Percentiles rank a stretch among this genome's conserved stretches.
Conservation (phyloP, 2,329 filamentous ascomycete genomes). For the Aspergillus ibericus region DNA sequence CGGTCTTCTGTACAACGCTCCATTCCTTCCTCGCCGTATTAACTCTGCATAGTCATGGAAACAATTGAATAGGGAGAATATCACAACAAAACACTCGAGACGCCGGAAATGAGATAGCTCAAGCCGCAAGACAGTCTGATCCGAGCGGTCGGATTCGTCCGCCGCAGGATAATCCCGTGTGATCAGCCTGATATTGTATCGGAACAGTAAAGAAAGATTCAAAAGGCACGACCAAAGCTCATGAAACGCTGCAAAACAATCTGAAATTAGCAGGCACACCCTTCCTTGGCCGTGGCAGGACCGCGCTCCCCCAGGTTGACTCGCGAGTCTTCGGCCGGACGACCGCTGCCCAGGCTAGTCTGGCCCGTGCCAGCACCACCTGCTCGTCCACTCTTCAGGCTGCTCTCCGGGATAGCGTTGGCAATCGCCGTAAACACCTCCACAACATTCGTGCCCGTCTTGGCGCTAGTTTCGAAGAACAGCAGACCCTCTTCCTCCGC, state of each 20-base stretch:
- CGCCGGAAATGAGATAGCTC: conserved; percentile 11
- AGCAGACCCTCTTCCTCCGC: conserved; percentile 91
- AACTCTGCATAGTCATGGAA: conserved; percentile 7
- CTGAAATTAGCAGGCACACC: conserved; percentile 74
- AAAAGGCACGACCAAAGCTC: conserved; percentile 4
- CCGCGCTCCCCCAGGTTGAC: conserved; percentile 78
- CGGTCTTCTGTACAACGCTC: neutral
- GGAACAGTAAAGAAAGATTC: conserved; percentile 6
- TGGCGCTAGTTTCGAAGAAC: conserved; percentile 98
- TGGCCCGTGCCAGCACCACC: conserved; percentile 62
- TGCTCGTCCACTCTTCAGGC: conserved; percentile 84
- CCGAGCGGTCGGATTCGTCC: neutral
- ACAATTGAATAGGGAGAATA: conserved; percentile 8
- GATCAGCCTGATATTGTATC: conserved; percentile 14
- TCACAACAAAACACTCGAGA: conserved; percentile 3
- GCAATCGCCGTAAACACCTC: conserved; percentile 98
- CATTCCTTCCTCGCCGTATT: neutral
- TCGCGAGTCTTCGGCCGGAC: conserved; percentile 56
- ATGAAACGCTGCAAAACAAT: conserved; percentile 1
- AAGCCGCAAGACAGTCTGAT: conserved; percentile 3
- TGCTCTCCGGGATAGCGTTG: conserved; percentile 96
- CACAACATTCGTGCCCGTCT: conserved; percentile 89
- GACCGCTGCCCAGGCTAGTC: conserved; percentile 55
- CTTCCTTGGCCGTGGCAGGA: conserved; percentile 78
- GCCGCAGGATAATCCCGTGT: conserved; percentile 10